These are phyloP conservation scores for Solanum chiquidenum DNA, from an alignment of 257 asterid species.

Conservation along the genomic window DNA sequence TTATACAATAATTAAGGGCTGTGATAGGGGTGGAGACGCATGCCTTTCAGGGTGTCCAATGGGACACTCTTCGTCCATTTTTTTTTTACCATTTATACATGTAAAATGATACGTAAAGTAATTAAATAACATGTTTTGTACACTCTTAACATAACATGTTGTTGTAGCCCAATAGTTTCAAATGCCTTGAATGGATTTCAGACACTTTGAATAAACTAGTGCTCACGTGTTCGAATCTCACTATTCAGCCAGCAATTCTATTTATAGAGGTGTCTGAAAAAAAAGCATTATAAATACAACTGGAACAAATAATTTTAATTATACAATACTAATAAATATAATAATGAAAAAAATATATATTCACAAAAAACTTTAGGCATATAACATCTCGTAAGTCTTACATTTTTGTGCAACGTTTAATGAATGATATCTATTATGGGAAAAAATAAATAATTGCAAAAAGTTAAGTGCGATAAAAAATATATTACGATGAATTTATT, in stretches of 20 bases:
- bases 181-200: background rate
- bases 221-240: too few species aligned
- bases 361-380: background rate
- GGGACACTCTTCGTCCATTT: rapidly evolving
- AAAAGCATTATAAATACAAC: rapidly evolving
- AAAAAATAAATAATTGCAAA: too few species aligned
- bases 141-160: too few species aligned
- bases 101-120: too few species aligned
- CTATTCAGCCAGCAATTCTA: rapidly evolving
- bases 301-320: background rate
- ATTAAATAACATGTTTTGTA: too few species aligned
- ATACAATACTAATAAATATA: background rate
- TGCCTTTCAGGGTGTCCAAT: background rate
- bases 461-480: too few species aligned
- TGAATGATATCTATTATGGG: too few species aligned
- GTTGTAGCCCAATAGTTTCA: too few species aligned
- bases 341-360: background rate
- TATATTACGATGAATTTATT: rapidly evolving
- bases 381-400: background rate
- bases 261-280: too few species aligned
- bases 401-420: background rate
- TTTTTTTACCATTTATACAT: too few species aligned
- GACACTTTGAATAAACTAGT: too few species aligned
- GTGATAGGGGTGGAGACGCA: background rate
- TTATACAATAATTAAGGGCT: background rate